Conservation (phyloP, 2,329 filamentous ascomycete genomes). For the Dactylella cylindrospora region DNA sequence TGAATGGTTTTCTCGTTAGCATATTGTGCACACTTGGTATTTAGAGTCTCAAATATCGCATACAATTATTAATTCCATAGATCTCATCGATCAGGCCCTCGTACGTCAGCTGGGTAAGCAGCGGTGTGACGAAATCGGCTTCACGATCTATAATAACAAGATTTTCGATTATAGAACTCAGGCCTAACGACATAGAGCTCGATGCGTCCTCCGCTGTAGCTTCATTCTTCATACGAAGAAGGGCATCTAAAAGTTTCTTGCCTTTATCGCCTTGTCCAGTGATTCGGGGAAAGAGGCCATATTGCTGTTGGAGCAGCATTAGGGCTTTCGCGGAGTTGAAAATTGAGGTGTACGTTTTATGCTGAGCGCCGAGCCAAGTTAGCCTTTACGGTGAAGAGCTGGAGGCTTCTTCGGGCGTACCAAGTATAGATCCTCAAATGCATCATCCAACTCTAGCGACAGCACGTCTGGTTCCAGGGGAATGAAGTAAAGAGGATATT, state of each 20-base stretch:
- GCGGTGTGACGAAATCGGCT: conserved; percentile 85
- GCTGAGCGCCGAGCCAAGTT: conserved; percentile 48
- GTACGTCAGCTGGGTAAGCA: conserved; percentile 94
- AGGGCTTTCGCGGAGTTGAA: conserved; percentile 86
- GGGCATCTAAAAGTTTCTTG: conserved; percentile 79
- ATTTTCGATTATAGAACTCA: conserved; percentile 84
- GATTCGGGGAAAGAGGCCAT: conserved; percentile 91
- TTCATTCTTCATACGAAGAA: conserved; percentile 90
- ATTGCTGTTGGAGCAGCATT: conserved; percentile 88
- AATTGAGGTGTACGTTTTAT: conserved; percentile 86
- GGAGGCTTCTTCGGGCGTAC: conserved; percentile 53
- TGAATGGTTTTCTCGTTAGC: conserved; percentile 11
- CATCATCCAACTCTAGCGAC: conserved; percentile 83
- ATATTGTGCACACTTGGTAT: not conserved
- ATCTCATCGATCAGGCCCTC: conserved; percentile 94
- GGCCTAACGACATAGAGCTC: conserved; percentile 69
- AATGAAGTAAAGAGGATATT: conserved; percentile 86
- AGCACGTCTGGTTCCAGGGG: conserved; percentile 88
- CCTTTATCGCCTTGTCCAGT: conserved; percentile 95
- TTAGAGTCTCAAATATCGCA: conserved; percentile 5
- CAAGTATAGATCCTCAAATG: conserved; percentile 84
- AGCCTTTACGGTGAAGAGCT: not conserved
- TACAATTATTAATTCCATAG: conserved; percentile 80
- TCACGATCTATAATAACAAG: conserved; percentile 94
- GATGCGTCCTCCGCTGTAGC: conserved; percentile 74